phyloP scores from a whole-genome alignment of 495 filamentous ascomycete species.

The Hamigera avellanea region DNA sequence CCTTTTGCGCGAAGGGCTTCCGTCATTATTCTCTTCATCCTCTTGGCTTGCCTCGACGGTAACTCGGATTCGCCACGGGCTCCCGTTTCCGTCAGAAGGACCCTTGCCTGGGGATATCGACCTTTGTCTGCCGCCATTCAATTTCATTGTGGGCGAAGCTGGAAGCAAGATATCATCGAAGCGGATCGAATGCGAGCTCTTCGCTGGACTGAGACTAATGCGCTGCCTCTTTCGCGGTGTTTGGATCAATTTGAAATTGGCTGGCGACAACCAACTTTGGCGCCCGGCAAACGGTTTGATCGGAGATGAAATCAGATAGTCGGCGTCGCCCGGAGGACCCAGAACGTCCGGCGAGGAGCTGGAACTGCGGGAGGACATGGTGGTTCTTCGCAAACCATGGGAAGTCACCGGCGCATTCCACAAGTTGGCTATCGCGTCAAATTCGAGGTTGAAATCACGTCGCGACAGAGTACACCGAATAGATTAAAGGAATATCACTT shows the following conservation, averaged over 20 bases:
- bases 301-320: constrained; percentile 35
- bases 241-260: constrained; percentile 18
- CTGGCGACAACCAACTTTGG: constrained; percentile 33
- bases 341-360: constrained; percentile 38
- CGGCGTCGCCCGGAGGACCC: constrained; percentile 32
- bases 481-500: no score
- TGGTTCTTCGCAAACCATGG: constrained; percentile 8
- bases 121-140: constrained; percentile 16
- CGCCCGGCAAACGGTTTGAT: constrained; percentile 29
- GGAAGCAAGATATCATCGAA: constrained; percentile 37
- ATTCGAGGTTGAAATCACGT: background rate
- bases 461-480: background rate
- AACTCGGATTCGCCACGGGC: constrained; percentile 48
- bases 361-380: constrained; percentile 24
- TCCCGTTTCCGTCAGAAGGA: constrained; percentile 26
- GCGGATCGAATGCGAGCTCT: constrained; percentile 30
- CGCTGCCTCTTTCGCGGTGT: constrained; percentile 27
- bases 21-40: constrained; percentile 20
- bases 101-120: constrained; percentile 27
- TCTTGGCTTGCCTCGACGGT: constrained; percentile 47
- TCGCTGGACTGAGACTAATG: constrained; percentile 25
- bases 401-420: constrained; percentile 12
- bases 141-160: constrained; percentile 25
- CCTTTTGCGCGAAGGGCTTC: constrained; percentile 23
- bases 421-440: background rate